These are phyloP conservation scores for Pythium diclinum DNA, from an alignment of 352 stramenopile species.

Conservation along the genomic window DNA sequence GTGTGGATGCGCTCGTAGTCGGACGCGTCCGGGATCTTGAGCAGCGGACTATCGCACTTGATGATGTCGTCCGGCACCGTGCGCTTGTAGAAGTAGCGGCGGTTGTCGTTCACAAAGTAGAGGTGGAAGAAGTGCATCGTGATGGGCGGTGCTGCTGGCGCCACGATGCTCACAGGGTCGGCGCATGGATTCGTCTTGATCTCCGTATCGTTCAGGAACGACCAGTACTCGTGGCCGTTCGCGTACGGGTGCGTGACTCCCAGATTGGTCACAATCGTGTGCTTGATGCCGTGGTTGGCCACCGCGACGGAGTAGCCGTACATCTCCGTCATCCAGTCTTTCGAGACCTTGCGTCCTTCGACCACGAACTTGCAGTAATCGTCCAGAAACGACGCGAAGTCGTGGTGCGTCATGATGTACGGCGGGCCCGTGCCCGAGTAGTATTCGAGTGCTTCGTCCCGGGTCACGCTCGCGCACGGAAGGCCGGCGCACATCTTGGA, in stretches of 20 bases:
- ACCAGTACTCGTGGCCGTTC: conserved; percentile 38
- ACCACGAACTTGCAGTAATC: conserved; percentile 56
- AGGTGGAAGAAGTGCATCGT: conserved; percentile 50
- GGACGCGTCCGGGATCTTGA: conserved; percentile 16
- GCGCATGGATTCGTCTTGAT: not conserved
- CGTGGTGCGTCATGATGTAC: conserved; percentile 54
- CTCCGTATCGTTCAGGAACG: not conserved
- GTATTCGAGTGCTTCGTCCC: conserved; percentile 38
- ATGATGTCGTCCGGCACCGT: conserved; percentile 11
- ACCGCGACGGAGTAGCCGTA: conserved; percentile 47
- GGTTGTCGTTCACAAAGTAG: conserved; percentile 9
- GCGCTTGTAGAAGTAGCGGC: conserved; percentile 20
- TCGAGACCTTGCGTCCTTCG: conserved; percentile 32
- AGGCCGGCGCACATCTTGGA: not conserved
- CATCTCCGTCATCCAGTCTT: conserved; percentile 60
- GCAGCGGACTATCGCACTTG: conserved; percentile 16
- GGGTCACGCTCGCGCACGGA: conserved; percentile 27
- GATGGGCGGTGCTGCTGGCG: conserved; percentile 36
- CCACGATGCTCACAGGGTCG: conserved; percentile 26
- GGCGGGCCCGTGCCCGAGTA: conserved; percentile 47
- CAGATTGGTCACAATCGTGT: conserved; percentile 48
- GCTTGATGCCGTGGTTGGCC: conserved; percentile 50
- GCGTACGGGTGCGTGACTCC: conserved; percentile 41
- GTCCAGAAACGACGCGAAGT: conserved; percentile 44
- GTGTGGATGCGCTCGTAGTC: not conserved